Evolutionary conservation across 495 filamentous ascomycete species (phyloP).

Genomic region (Daldinia decipiens): DNA sequence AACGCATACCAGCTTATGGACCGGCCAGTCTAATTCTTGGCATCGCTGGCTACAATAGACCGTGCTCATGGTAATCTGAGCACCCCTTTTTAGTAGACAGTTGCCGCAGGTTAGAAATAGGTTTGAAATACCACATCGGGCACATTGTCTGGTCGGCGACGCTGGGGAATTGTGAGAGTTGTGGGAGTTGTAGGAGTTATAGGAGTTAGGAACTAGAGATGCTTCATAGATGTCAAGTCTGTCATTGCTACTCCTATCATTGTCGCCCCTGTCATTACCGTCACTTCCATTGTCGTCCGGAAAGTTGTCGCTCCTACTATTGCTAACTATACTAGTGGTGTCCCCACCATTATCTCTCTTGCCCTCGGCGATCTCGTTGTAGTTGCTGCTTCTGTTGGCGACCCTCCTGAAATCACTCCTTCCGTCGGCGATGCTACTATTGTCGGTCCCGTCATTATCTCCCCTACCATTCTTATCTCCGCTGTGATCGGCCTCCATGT

Average conservation of each 20-base stretch:
- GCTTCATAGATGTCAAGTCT: not conserved
- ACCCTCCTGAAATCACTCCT: not conserved
- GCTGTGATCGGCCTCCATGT: not conserved
- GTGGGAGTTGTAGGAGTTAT: not conserved
- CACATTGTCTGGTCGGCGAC: not conserved
- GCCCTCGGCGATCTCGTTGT: not conserved
- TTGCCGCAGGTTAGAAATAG: not conserved
- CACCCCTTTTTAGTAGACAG: not conserved
- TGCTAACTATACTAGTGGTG: too few relatives aligned
- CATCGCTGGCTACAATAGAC: too few relatives aligned
- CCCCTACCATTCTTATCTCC: not conserved
- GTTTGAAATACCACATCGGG: not conserved
- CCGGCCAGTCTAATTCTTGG: too few relatives aligned
- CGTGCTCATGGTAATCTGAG: too few relatives aligned
- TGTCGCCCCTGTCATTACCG: too few relatives aligned
- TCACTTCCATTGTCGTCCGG: too few relatives aligned
- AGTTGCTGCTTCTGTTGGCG: not conserved
- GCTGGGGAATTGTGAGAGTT: not conserved
- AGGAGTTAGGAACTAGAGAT: not conserved
- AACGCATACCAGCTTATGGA: too few relatives aligned
- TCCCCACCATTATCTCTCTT: not conserved
- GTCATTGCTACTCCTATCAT: too few relatives aligned
- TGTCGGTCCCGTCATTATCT: not conserved
- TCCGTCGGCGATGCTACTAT: not conserved
- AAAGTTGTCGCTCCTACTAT: too few relatives aligned